phyloP scores from a whole-genome alignment of 768 basidiomycete genomes.

The Phaffia australis region DNA sequence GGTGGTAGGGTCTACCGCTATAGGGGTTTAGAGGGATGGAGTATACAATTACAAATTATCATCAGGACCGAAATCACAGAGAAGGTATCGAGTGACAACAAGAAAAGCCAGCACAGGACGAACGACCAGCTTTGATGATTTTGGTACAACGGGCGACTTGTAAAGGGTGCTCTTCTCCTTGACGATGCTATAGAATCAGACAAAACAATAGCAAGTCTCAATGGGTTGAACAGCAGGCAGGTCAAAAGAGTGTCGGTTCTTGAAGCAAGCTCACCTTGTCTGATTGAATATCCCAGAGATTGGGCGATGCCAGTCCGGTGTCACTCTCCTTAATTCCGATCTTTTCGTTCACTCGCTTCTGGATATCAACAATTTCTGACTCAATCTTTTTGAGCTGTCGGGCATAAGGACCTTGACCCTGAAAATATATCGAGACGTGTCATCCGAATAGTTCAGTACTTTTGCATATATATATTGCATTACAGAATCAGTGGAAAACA shows the following conservation, averaged over 20 bases:
- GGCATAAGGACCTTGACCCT: constrained; percentile 99
- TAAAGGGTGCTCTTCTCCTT: constrained; percentile 61
- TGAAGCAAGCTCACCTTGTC: constrained; percentile 46
- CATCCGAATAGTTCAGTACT: not conserved
- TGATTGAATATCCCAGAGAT: constrained; percentile 91
- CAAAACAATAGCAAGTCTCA: not conserved
- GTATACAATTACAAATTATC: too few species aligned
- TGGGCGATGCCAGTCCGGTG: constrained; percentile 91
- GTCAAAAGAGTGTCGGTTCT: not conserved
- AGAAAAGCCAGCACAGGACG: not conserved
- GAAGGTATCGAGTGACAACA: not conserved
- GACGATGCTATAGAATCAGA: constrained; percentile 23
- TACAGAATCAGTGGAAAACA: not conserved
- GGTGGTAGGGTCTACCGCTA: constrained; percentile 22
- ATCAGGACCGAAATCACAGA: too few species aligned
- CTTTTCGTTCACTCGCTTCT: constrained; percentile 95
- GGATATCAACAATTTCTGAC: constrained; percentile 84
- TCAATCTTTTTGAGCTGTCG: constrained; percentile 76
- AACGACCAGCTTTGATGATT: constrained; percentile 64
- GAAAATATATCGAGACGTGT: constrained; percentile 12
- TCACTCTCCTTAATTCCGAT: constrained; percentile 98
- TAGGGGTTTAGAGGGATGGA: not conserved
- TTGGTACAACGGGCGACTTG: constrained; percentile 98
- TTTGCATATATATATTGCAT: too few species aligned
- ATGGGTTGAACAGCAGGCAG: not conserved